Conservation (phyloP, 2,329 filamentous ascomycete species). For the Talaromyces funiculosus region DNA sequence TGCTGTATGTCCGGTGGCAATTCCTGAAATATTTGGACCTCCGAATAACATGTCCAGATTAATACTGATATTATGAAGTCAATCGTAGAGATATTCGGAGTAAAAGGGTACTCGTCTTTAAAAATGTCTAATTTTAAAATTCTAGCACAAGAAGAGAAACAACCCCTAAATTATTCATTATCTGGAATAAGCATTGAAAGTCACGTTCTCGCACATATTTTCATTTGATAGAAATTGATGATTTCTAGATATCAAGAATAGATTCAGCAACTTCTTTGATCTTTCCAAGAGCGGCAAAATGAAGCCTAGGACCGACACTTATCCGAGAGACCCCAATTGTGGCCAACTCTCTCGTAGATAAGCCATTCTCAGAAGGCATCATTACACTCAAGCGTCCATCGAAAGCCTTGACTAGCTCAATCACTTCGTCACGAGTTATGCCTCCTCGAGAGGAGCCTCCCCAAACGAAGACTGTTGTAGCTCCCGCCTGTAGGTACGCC, state of each 20-base stretch:
- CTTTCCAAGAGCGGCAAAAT: constrained; percentile 34
- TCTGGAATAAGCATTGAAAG: too few species aligned
- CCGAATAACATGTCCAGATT: too few species aligned
- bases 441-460: constrained; percentile 43
- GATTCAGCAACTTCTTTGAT: not conserved
- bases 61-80: too few species aligned
- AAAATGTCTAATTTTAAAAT: too few species aligned
- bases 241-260: not conserved
- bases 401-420: constrained; percentile 44
- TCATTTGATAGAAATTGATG: too few species aligned
- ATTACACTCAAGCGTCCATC: constrained; percentile 48
- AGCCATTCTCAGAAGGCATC: constrained; percentile 28
- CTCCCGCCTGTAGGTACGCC: constrained; percentile 54
- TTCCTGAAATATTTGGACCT: too few species aligned
- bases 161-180: too few species aligned
- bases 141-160: too few species aligned
- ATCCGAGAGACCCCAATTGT: constrained; percentile 51
- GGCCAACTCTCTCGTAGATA: constrained; percentile 43
- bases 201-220: too few species aligned
- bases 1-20: not conserved
- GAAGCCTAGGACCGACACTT: constrained; percentile 50
- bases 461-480: constrained; percentile 58
- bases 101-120: too few species aligned
- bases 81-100: too few species aligned
- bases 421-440: constrained; percentile 44